A percentile compares a stretch with the other conserved stretches of the same genome.
These are phyloP conservation scores for Talaromyces sp. DNA, from an alignment of 2,329 filamentous ascomycete genomes.

Conservation along the genomic window DNA sequence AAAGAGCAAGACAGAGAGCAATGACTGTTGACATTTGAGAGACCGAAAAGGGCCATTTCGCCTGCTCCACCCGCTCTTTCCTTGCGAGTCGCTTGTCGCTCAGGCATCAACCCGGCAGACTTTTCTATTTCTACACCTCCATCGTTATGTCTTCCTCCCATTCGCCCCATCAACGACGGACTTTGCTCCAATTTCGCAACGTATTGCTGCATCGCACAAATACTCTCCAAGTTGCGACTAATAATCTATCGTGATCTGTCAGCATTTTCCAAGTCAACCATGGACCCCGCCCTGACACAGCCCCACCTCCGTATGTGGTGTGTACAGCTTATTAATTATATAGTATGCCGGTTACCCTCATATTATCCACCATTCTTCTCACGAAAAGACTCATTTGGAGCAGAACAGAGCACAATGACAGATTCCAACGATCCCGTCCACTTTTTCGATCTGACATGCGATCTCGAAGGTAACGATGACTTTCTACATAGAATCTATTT, in stretches of 20 bases:
- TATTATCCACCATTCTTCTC: neutral
- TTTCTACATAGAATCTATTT: slow-evolving; percentile 15
- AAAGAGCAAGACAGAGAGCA: neutral
- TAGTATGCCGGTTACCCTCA: neutral
- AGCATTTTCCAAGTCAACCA: neutral
- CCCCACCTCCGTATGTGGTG: neutral
- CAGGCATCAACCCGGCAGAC: neutral
- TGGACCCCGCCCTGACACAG: neutral
- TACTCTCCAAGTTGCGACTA: neutral
- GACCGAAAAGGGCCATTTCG: neutral
- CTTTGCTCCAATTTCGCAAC: neutral
- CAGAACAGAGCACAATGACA: slow-evolving; percentile 13
- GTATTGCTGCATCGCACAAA: neutral
- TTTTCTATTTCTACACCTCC: neutral
- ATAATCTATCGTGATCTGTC: neutral
- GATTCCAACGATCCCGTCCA: slow-evolving; percentile 22
- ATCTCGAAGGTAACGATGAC: neutral
- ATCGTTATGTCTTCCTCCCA: neutral
- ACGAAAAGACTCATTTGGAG: neutral
- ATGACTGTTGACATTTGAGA: neutral
- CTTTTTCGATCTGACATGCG: slow-evolving; percentile 27
- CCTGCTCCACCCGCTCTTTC: neutral
- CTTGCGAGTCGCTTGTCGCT: neutral
- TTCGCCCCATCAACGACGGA: neutral
- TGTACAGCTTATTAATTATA: too few relatives aligned